phyloP scores from a whole-genome alignment of 768 basidiomycete species.

The Calocera cornea region DNA sequence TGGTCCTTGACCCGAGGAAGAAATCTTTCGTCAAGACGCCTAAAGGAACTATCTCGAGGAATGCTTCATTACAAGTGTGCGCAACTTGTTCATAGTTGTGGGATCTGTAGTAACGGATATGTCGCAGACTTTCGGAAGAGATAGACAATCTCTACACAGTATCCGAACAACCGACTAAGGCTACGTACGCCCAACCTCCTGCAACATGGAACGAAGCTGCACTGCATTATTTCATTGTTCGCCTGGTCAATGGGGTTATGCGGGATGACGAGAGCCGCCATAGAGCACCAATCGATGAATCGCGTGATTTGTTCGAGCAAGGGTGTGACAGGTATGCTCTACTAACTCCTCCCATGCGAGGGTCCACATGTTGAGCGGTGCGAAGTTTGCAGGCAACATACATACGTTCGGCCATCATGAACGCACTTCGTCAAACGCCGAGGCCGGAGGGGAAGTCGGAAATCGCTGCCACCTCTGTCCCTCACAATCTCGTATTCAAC shows the following conservation, averaged over 20 bases:
- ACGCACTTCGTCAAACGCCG: conserved; percentile 16
- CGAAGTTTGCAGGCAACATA: conserved; percentile 28
- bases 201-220: not conserved
- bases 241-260: not conserved
- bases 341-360: not conserved
- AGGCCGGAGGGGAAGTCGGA: not conserved
- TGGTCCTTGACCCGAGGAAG: not conserved
- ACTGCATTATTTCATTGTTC: not conserved
- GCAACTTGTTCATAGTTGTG: not conserved
- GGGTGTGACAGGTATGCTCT: not conserved
- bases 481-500: conserved; percentile 26
- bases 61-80: not conserved
- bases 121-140: not conserved
- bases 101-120: no score
- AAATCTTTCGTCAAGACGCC: not conserved
- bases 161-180: not conserved
- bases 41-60: not conserved
- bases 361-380: not conserved
- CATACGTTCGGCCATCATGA: conserved; percentile 25
- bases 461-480: not conserved
- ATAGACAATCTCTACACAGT: not conserved
- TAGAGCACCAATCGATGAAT: not conserved
- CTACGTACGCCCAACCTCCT: not conserved
- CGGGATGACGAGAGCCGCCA: not conserved
- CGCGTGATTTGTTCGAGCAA: not conserved